A percentile compares a stretch with the other conserved stretches of the same genome.
Conservation (phyloP, 306 rosid species). For the Casuarina equisetifolia region DNA sequence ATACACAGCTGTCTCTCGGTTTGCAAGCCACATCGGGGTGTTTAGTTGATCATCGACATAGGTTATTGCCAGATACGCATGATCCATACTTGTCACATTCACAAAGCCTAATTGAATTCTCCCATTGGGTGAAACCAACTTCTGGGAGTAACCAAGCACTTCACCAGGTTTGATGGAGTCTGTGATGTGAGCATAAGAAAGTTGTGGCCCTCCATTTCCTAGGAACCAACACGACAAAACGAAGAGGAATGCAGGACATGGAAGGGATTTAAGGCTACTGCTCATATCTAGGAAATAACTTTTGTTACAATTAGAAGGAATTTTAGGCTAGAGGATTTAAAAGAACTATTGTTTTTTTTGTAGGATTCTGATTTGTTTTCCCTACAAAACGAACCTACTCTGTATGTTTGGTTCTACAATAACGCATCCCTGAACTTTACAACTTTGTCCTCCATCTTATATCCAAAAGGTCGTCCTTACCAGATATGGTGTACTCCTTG, state of each 20-base stretch:
- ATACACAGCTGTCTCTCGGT: neutral
- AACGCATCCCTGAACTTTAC: conserved; percentile 41
- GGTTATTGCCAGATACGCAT: neutral
- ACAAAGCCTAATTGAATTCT: neutral
- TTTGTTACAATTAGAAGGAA: too few species aligned
- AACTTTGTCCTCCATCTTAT: conserved; percentile 64
- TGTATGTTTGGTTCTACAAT: neutral
- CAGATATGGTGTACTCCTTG: conserved; percentile 61
- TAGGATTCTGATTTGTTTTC: too few species aligned
- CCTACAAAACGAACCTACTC: too few species aligned
- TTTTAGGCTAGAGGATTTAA: too few species aligned
- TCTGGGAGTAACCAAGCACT: neutral
- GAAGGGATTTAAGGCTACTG: too few species aligned
- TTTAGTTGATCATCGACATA: neutral
- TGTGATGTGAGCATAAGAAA: neutral
- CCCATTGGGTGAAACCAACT: neutral
- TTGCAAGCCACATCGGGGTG: conserved; percentile 4
- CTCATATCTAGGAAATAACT: too few species aligned
- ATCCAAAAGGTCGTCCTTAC: conserved; percentile 52
- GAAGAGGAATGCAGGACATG: neutral
- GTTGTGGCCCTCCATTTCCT: neutral
- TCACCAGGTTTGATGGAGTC: neutral
- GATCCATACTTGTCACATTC: neutral
- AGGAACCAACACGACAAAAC: neutral
- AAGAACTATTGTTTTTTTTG: too few species aligned